These are phyloP conservation scores for Carex parvula DNA, from an alignment of 176 grass and related monocot genomes.

Conservation along the genomic window DNA sequence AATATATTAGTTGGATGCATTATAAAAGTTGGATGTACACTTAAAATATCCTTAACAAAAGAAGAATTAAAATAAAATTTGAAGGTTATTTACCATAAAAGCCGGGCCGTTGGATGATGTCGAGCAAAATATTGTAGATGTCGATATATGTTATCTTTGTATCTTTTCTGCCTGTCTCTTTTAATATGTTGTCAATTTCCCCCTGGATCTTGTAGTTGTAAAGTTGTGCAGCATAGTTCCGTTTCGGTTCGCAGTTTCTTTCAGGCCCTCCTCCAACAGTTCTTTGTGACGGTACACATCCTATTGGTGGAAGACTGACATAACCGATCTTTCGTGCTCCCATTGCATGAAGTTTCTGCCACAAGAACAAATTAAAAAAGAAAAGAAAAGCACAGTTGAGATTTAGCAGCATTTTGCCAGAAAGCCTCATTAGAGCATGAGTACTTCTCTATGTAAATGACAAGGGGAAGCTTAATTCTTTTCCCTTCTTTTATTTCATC, in stretches of 20 bases:
- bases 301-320: conserved; percentile 62
- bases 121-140: conserved; percentile 47
- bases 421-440: neutral
- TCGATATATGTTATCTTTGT: conserved; percentile 43
- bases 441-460: too few relatives aligned
- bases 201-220: conserved; percentile 47
- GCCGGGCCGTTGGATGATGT: conserved; percentile 32
- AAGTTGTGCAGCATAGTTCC: conserved; percentile 53
- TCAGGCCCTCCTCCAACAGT: conserved; percentile 43
- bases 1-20: too few relatives aligned
- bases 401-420: neutral
- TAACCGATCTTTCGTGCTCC: conserved; percentile 48
- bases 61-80: neutral
- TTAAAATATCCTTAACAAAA: neutral
- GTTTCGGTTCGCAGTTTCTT: conserved; percentile 35
- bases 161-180: neutral
- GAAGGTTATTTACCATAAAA: conserved; percentile 34
- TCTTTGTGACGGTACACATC: conserved; percentile 69
- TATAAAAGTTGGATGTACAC: too few relatives aligned
- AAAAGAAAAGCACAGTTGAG: neutral
- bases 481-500: too few relatives aligned
- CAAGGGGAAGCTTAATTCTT: too few relatives aligned
- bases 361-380: neutral
- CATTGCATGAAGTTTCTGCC: conserved; percentile 23
- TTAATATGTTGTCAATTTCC: neutral